Evolutionary conservation across 169 alveolate genomes (phyloP), one percentile per base, ranked within the genome.

Genomic region (Cryptosporidium meleagridis): DNA sequence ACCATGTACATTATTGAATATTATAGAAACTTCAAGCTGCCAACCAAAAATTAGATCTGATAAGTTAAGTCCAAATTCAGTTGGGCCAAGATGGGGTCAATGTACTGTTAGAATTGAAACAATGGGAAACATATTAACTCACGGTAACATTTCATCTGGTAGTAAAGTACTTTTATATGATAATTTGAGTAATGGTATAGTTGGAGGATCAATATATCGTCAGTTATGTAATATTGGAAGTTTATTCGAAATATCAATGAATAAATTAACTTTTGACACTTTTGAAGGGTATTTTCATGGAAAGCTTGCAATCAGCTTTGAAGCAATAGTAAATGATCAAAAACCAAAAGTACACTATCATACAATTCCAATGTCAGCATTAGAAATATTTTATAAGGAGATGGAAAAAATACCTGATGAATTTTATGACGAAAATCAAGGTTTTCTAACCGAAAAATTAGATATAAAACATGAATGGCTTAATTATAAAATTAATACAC

Each of bases 1-100:
- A 0, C 89, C 89, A 12, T 52, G 69, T 29, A 58, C 89, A 37
- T 18, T 80, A 26, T 44, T 80, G 51, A 65, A 80, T 41, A 48
- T 80, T 44, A 80, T 44, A 26, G 89, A 80, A 65, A 80, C 89
- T 31, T 59, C 65, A n/a, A 80, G 89, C 41, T 80, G 89, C 44
- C 89, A 80, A 51, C 84, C 84, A 45, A 73, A 73, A 58, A 44
- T 59, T 41, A 35, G 70, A 5, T 35, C 70, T 26, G 75, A 80
- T 39, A 80, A 80, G 62, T 16, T 61, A 33, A 65, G 73, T 33
- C 89, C 89, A 14, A 80, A 80, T 65, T 62, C 75, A 21, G 80
- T 80, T 39, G 89, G 89, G 0, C 89, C 89, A n/a, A 80, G 89
- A 65, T 80, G 89, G 89, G 75, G 89, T 29, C 89, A 80, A 33